Base-by-base conservation (phyloP, 2,329 filamentous ascomycete species). In the Akanthomyces dipterigenus region DNA sequence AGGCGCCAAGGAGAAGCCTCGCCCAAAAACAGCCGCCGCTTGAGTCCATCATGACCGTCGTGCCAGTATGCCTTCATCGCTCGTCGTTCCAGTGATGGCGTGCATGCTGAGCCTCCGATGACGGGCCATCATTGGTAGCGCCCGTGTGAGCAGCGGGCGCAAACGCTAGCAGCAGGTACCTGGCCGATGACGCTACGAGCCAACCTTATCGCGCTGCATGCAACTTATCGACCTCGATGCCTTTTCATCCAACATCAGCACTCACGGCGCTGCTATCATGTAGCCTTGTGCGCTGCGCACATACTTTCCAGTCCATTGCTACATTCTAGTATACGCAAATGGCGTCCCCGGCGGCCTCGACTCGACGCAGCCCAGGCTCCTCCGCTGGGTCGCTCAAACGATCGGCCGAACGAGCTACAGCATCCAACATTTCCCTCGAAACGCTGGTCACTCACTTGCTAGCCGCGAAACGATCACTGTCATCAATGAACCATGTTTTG, bases 381-480 rank as follows among this genome's bases (percentile, higher is more conserved):
- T 76, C 74, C 20, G 66, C 69, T 36, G 68, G 67, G 48, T 76
- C 74, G 49, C 61, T 63, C 67, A 48, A 66, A 68, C 62, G 65
- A 68, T 59, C 62, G 38, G 40, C 38, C 57, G 56, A 63, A 55
- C 46, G 28, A 60, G 57, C 46, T 7, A 55, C 28, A 53, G 55
- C 46, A 48, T 60, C 63, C 3, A 65, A 65, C 50, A 70, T 75
- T 55, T 67, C 74, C 38, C 83, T 96, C 69, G 91, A 96, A 67
- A 86, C 85, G 26, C 85, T 98, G 48, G 90, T 97, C 61, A 84
- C 86, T 58, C 87, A 96, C 75, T 88, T 97, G 40, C 85, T 97
- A 45, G 88, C 89, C 34, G 90, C 93, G 9, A 97, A 97, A 72
- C 86, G 91, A 49, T 93, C 93, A 1, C 82, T 98, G 5, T 90